Percentiles rank a stretch among this genome's conserved stretches.
phyloP scores from a whole-genome alignment of 2,329 filamentous ascomycete species.

The Calonectria pseudoturangicola region DNA sequence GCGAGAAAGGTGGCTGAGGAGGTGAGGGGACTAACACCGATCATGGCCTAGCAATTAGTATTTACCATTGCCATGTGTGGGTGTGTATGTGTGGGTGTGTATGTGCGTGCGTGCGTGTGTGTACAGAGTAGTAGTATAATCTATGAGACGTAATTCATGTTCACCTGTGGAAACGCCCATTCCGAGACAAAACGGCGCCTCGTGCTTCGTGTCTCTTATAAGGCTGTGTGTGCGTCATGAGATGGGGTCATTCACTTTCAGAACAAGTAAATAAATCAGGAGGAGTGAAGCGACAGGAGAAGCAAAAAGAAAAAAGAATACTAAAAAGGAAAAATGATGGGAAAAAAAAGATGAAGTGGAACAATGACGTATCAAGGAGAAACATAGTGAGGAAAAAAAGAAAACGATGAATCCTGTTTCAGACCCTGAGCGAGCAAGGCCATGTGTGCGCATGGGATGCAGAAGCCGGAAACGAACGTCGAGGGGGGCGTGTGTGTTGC shows the following conservation, averaged over 20 bases:
- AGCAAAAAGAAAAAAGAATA: no score
- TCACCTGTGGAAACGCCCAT: neutral
- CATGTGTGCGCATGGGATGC: constrained; percentile 1
- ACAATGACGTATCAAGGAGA: constrained; percentile 1
- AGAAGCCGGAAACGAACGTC: neutral
- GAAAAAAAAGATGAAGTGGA: neutral
- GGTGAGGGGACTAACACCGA: neutral
- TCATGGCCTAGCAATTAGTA: neutral
- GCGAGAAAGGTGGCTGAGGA: constrained; percentile 15
- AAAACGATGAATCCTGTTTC: constrained; percentile 9
- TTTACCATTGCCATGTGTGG: neutral
- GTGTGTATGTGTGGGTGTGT: neutral
- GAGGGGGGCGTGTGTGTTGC: neutral
- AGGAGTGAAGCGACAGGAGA: no score
- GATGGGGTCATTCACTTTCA: neutral
- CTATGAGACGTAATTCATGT: neutral
- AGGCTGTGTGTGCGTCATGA: constrained; percentile 7
- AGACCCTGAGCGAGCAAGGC: constrained; percentile 16
- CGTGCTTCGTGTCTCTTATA: constrained; percentile 7
- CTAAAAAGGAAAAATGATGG: no score
- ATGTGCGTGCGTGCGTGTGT: constrained; percentile 1
- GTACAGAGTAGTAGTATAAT: neutral
- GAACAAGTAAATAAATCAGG: neutral
- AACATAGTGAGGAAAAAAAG: neutral
- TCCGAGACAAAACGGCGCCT: constrained; percentile 25